These are phyloP conservation scores for Colletotrichum sp. DNA, from an alignment of 2,329 filamentous ascomycete genomes.

Conservation along the genomic window DNA sequence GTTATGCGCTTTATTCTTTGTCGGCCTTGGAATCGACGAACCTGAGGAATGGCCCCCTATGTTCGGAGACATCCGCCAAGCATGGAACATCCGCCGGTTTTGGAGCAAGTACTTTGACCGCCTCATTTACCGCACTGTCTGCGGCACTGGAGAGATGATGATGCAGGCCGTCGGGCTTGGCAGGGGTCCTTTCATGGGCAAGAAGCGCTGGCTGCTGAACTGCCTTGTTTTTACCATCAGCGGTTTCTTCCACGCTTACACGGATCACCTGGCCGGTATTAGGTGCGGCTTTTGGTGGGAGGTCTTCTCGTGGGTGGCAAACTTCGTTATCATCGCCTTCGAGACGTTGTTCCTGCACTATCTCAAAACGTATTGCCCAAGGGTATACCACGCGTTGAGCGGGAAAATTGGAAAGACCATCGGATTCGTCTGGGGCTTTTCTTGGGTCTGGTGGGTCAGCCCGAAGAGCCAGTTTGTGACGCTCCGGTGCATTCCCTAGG, in stretches of 20 bases:
- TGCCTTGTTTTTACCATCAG: conserved; percentile 15
- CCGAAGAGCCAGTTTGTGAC: background rate
- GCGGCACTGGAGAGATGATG: conserved; percentile 3
- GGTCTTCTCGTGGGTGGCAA: conserved; percentile 7
- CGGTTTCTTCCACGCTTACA: conserved; percentile 7
- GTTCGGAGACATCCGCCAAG: conserved; percentile 23
- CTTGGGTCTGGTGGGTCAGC: conserved; percentile 1
- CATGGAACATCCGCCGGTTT: conserved; percentile 20
- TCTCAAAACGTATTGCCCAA: background rate
- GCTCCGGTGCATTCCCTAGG: background rate
- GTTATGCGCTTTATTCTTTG: conserved; percentile 1
- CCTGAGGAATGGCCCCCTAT: conserved; percentile 25
- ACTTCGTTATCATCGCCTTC: background rate
- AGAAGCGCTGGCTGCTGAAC: conserved; percentile 21
- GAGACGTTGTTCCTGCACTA: background rate
- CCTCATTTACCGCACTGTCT: conserved; percentile 18
- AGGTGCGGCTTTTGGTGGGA: conserved; percentile 9
- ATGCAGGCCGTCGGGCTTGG: background rate
- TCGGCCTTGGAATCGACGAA: conserved; percentile 5
- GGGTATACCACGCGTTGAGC: background rate
- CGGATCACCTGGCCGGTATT: background rate
- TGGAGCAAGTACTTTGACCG: conserved; percentile 25
- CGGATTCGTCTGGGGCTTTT: conserved; percentile 5
- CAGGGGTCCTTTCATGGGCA: background rate
- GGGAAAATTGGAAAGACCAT: background rate